These are phyloP conservation scores for Rhizophagus prolifer DNA, from an alignment of 192 early-diverging fungal genomes.

Conservation along the genomic window DNA sequence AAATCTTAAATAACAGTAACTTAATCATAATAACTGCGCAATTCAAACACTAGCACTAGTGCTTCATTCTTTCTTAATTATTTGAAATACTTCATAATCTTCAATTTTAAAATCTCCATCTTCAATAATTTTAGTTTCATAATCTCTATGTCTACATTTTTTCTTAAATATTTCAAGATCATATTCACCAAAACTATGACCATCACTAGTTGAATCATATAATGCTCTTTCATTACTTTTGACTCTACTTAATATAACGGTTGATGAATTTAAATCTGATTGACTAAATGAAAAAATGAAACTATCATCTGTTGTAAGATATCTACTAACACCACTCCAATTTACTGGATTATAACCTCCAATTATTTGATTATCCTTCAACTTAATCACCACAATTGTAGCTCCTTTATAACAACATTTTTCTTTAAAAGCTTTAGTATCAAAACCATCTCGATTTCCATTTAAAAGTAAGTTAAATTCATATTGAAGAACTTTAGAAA, in stretches of 20 bases:
- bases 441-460: slow-evolving; percentile 4
- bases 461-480: slow-evolving; percentile 17
- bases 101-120: not conserved
- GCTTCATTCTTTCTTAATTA: not conserved
- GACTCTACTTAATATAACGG: not conserved
- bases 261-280: not conserved
- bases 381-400: not conserved
- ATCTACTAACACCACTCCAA: not conserved
- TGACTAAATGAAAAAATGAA: not conserved
- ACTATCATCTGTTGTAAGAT: not conserved
- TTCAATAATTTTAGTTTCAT: not conserved
- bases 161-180: slow-evolving; percentile 2
- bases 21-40: too few species aligned
- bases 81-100: too few species aligned
- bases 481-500: not conserved
- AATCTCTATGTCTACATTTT: not conserved
- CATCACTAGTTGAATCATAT: not conserved
- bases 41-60: too few species aligned
- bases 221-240: not conserved
- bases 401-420: slow-evolving; percentile 16
- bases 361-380: not conserved
- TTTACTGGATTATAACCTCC: slow-evolving; percentile 22
- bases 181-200: not conserved
- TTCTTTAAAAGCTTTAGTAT: not conserved
- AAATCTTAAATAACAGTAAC: too few species aligned